phyloP scores from a whole-genome alignment of 176 grass and related monocot species.

The Neostapfia colusana region DNA sequence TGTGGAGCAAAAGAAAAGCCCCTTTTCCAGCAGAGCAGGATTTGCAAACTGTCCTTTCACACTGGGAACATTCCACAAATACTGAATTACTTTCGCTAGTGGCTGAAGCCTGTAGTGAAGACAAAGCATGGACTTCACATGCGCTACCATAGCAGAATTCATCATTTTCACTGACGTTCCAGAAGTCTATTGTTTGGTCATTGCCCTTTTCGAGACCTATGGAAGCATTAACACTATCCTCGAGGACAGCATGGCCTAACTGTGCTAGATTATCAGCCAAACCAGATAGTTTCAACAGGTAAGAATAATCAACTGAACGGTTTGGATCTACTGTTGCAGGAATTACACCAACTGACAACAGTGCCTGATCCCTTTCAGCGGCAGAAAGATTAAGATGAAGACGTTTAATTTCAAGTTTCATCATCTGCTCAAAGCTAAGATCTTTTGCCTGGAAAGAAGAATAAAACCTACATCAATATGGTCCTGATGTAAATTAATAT shows the following conservation, averaged over 20 bases:
- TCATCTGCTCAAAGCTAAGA: constrained; percentile 72
- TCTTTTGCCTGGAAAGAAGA: constrained; percentile 64
- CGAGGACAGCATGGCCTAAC: constrained; percentile 73
- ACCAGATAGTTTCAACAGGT: constrained; percentile 68
- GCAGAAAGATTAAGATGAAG: constrained; percentile 80
- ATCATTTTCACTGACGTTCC: constrained; percentile 83
- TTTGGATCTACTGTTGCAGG: constrained; percentile 92
- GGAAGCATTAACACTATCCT: constrained; percentile 83
- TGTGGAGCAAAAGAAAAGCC: constrained; percentile 80
- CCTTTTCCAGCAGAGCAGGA: constrained; percentile 93
- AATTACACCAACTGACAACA: constrained; percentile 90
- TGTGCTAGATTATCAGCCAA: constrained; percentile 81
- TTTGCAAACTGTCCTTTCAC: constrained; percentile 79
- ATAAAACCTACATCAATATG: constrained; percentile 35
- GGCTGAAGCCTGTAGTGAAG: constrained; percentile 46
- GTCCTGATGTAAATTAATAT: constrained; percentile 25
- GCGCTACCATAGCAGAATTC: constrained; percentile 65
- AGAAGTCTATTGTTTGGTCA: constrained; percentile 68
- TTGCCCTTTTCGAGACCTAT: constrained; percentile 62
- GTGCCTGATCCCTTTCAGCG: constrained; percentile 78
- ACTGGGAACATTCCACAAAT: constrained; percentile 70
- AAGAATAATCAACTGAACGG: constrained; percentile 73
- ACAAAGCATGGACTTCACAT: constrained; percentile 68
- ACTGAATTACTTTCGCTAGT: constrained; percentile 40
- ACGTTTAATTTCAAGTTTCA: constrained; percentile 95